Evolutionary conservation across 164 flowering plant genomes (phyloP).

Genomic region (Chimonanthus praecox): DNA sequence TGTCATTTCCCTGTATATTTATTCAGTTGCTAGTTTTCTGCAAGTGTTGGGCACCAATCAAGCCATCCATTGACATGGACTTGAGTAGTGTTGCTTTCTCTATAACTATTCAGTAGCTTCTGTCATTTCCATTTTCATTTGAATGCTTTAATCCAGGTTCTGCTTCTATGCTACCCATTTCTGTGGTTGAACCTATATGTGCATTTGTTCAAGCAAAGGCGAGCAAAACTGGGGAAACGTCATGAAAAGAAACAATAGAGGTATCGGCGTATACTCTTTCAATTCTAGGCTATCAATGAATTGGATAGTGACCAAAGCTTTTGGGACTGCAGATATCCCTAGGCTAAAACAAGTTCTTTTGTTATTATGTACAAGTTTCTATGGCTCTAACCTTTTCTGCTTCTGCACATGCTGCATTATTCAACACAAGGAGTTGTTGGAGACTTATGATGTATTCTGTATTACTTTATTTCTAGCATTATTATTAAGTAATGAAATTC

Average conservation of each 20-base stretch:
- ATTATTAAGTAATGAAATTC: too few relatives aligned
- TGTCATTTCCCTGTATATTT: too few relatives aligned
- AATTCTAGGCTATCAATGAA: too few relatives aligned
- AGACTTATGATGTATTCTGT: not conserved
- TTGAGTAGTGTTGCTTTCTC: too few relatives aligned
- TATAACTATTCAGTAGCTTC: not conserved
- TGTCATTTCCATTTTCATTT: not conserved
- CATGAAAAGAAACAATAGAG: slow-evolving; percentile 34
- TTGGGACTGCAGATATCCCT: not conserved
- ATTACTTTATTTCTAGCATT: too few relatives aligned
- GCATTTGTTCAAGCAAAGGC: slow-evolving; percentile 70
- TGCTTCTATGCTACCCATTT: slow-evolving; percentile 72
- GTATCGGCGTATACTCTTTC: not conserved
- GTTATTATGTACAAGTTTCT: not conserved
- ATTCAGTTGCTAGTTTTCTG: too few relatives aligned
- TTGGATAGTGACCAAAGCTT: not conserved
- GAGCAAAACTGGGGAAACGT: slow-evolving; percentile 50
- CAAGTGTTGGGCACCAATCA: not conserved
- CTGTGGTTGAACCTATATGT: slow-evolving; percentile 75
- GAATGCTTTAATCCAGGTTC: slow-evolving; percentile 33
- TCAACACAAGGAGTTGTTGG: not conserved
- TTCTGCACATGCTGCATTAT: not conserved
- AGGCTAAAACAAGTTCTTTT: not conserved
- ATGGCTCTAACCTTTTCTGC: not conserved
- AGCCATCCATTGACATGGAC: not conserved